These are phyloP conservation scores for Corrigiola litoralis DNA, from an alignment of 179 eudicot species.

Conservation along the genomic window DNA sequence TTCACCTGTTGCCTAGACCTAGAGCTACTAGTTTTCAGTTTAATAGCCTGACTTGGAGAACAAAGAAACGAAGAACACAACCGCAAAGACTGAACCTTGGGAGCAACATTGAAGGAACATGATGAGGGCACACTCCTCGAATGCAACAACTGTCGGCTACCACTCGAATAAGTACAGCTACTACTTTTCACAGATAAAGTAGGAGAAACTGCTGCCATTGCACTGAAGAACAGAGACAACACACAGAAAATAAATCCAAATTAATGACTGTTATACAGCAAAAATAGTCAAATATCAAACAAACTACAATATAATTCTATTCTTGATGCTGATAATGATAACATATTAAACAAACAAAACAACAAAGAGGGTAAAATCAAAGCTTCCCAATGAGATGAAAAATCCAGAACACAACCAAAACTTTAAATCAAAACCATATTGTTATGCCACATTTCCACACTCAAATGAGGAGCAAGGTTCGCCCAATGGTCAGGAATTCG, in stretches of 20 bases:
- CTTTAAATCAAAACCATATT: not conserved
- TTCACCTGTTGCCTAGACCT: conserved; percentile 2
- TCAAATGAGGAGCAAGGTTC: not conserved
- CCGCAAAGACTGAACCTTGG: conserved; percentile 21
- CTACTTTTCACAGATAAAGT: conserved; percentile 30
- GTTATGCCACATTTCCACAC: not conserved
- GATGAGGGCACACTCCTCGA: conserved; percentile 3
- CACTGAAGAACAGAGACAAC: conserved; percentile 20
- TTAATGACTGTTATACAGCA: not conserved
- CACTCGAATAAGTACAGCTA: conserved; percentile 24
- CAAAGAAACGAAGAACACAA: conserved; percentile 31
- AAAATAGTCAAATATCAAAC: not conserved
- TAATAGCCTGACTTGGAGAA: conserved; percentile 32
- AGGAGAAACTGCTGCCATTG: conserved; percentile 39
- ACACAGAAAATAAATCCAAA: conserved; percentile 2
- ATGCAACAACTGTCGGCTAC: conserved; percentile 7
- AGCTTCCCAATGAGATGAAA: too few species aligned
- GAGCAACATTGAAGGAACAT: conserved; percentile 12
- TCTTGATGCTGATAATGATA: too few species aligned
- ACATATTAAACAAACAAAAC: not conserved
- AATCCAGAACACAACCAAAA: too few species aligned
- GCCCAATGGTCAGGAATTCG: too few species aligned
- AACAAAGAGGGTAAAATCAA: not conserved
- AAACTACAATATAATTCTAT: not conserved
- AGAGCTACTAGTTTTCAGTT: conserved; percentile 18